Evolutionary conservation across 176 grass and related monocot genomes (phyloP).

Genomic region (Puya raimondii): DNA sequence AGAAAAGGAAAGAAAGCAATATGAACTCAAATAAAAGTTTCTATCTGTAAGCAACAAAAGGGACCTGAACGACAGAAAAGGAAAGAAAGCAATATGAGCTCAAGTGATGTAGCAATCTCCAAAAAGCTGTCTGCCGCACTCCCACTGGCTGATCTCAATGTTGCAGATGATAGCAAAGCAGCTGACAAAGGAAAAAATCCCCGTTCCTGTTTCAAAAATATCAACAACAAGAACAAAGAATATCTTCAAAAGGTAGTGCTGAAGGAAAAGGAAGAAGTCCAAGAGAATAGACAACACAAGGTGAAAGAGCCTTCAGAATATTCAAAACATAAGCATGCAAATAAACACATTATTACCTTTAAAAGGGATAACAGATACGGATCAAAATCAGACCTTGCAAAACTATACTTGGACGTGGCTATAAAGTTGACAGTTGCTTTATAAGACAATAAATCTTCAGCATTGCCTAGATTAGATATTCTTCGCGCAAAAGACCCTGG

Average conservation of each 20-base stretch:
- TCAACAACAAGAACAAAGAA: slow-evolving; percentile 4
- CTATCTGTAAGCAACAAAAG: slow-evolving; percentile 10
- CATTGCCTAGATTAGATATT: slow-evolving; percentile 45
- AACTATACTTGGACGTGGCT: slow-evolving; percentile 62
- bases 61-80: slow-evolving; percentile 89
- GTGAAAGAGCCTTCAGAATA: background rate
- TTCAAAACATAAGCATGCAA: slow-evolving; percentile 14
- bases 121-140: slow-evolving; percentile 51
- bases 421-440: slow-evolving; percentile 60
- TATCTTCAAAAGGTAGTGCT: no score
- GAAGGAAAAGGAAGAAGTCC: no score
- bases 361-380: slow-evolving; percentile 71
- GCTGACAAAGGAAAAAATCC: slow-evolving; percentile 75
- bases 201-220: slow-evolving; percentile 55
- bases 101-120: slow-evolving; percentile 65
- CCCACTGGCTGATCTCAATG: slow-evolving; percentile 41
- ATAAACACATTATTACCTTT: slow-evolving; percentile 61
- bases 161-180: slow-evolving; percentile 70
- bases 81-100: slow-evolving; percentile 73
- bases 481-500: slow-evolving; percentile 43
- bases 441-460: slow-evolving; percentile 73
- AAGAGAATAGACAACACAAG: background rate
- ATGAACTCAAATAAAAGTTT: slow-evolving; percentile 1
- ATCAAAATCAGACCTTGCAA: slow-evolving; percentile 66
- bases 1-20: no score